Evolutionary conservation across 768 basidiomycete species (phyloP).

Genomic region (Suillus cothurnatus): DNA sequence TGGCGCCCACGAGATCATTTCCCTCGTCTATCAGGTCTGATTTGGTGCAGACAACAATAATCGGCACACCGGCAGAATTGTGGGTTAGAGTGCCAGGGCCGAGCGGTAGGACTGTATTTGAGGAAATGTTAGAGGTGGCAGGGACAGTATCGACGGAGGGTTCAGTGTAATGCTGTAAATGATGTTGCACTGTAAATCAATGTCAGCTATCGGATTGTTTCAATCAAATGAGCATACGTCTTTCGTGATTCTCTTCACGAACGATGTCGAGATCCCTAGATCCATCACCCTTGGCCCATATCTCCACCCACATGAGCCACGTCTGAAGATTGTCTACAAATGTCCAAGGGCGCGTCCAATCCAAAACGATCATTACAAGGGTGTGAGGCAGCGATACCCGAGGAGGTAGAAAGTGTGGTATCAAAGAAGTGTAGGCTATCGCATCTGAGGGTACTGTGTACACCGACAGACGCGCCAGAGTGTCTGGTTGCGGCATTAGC

Average conservation of each 20-base stretch:
- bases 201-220: slow-evolving; percentile 7
- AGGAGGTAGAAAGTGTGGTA: slow-evolving; percentile 82
- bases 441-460: slow-evolving; percentile 87
- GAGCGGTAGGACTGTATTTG: slow-evolving; percentile 78
- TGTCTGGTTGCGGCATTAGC: slow-evolving; percentile 53
- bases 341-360: slow-evolving; percentile 95
- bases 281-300: slow-evolving; percentile 70
- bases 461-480: slow-evolving; percentile 84
- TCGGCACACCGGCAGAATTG: slow-evolving; percentile 83
- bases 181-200: slow-evolving; percentile 68
- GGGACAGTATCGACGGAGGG: slow-evolving; percentile 70
- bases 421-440: slow-evolving; percentile 65
- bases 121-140: slow-evolving; percentile 54
- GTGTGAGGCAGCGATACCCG: slow-evolving; percentile 67
- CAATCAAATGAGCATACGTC: slow-evolving; percentile 54
- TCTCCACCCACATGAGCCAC: slow-evolving; percentile 88
- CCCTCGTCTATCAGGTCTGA: slow-evolving; percentile 91
- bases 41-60: slow-evolving; percentile 89
- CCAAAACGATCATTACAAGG: slow-evolving; percentile 81
- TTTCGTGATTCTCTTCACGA: slow-evolving; percentile 80
- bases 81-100: slow-evolving; percentile 85
- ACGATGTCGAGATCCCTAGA: slow-evolving; percentile 73
- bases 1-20: slow-evolving; percentile 64
- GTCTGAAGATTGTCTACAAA: slow-evolving; percentile 83
- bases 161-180: slow-evolving; percentile 89